Base-by-base conservation (phyloP, 164 flowering plant species). In the Annona squamosa region DNA sequence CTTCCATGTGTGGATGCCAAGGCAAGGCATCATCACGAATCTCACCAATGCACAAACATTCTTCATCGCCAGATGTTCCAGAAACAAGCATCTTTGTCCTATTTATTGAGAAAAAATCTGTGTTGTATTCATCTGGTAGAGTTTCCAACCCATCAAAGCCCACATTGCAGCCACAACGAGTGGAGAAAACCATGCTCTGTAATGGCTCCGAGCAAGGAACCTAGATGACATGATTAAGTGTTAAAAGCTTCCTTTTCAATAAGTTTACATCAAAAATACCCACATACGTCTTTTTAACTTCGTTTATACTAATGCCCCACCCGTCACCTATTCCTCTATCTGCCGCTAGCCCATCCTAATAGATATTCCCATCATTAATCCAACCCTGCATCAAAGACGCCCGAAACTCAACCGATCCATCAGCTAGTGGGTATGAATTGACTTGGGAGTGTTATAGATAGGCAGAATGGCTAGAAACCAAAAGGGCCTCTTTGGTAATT, bases 21-120 rank as follows among this genome's bases (percentile, higher is more conserved):
- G 72, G 71, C 3, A 75, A 77, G 9, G 63, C 56, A 73, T 43
- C 72, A 47, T 77, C 80, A 26, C 13, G 46, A 37, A 18, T 70
- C 65, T 71, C 57, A 18, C 79, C 79, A 0, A 72, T 46, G 66
- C 78, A 75, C 9, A 59, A 12, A 37, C n/a, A 46, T 0, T 79
- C 72, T 71, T 71, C 73, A 37, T 18, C 67, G 46, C 52, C 65
- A 4, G 57, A 10, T 19, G 56, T 26, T 19, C 42, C 70, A n/a
- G 44, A 63, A 45, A 48, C 63, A 1, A 65, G 76, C 17, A 71
- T 73, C 59, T 78, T 81, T 46, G 43, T 77, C 73, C 81, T 82
- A 77, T 81, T 85, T 71, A 81, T 70, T 9, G 82, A 65, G 16
- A 71, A 45, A 47, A 72, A 67, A 63, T 45, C 44, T 63, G 69